Conservation (phyloP, 768 basidiomycete species). For the Mycena belliarum region DNA sequence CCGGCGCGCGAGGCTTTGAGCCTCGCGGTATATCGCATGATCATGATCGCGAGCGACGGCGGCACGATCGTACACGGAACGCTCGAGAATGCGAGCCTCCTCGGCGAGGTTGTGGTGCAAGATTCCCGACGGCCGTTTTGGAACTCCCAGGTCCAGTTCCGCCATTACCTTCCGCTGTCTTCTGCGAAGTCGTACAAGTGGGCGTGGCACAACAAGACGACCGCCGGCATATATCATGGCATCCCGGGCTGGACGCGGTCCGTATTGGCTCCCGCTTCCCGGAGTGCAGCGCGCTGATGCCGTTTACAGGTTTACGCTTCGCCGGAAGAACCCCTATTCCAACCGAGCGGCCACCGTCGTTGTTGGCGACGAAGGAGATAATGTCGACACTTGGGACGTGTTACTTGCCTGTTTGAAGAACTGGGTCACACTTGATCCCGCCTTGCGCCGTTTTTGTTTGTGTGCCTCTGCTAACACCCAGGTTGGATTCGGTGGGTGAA, state of each 20-base stretch:
- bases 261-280: background rate
- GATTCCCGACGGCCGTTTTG: background rate
- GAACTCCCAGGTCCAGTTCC: background rate
- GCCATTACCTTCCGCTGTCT: background rate
- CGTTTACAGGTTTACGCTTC: background rate
- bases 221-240: slow-evolving; percentile 1
- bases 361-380: slow-evolving; percentile 1
- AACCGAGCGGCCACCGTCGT: background rate
- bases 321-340: background rate
- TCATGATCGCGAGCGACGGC: background rate
- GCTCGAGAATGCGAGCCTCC: background rate
- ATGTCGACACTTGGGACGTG: slow-evolving; percentile 3
- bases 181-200: background rate
- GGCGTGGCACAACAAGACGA: slow-evolving; percentile 1
- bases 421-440: background rate
- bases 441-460: slow-evolving; percentile 1
- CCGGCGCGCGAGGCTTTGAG: background rate
- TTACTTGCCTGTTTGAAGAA: background rate
- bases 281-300: background rate
- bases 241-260: slow-evolving; percentile 12
- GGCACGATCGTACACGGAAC: background rate
- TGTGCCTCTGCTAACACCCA: background rate
- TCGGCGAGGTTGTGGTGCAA: slow-evolving; percentile 1
- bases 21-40: background rate
- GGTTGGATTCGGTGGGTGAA: slow-evolving; percentile 6